Conservation (phyloP, 1,139 yeast species). For the Candida neerlandica region DNA sequence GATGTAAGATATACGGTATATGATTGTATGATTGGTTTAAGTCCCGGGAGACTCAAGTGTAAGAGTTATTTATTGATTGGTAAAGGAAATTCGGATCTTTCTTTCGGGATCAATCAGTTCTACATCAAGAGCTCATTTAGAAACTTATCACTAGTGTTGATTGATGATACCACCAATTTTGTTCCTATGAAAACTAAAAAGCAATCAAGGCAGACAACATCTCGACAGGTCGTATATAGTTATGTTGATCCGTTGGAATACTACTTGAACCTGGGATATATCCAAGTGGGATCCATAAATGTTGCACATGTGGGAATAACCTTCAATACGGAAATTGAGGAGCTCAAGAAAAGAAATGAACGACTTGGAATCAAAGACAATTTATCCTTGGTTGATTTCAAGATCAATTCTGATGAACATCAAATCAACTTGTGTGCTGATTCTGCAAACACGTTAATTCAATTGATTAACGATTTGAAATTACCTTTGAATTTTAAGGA, state of each 20-base stretch:
- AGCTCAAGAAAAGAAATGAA: slow-evolving; percentile 22
- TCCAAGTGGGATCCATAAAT: slow-evolving; percentile 46
- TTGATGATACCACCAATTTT: slow-evolving; percentile 55
- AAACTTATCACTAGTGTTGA: slow-evolving; percentile 48
- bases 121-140: slow-evolving; percentile 49
- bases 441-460: slow-evolving; percentile 71
- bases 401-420: slow-evolving; percentile 51
- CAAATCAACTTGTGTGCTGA: slow-evolving; percentile 78
- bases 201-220: not conserved
- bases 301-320: slow-evolving; percentile 46
- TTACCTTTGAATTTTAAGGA: slow-evolving; percentile 62
- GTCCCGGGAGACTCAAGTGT: slow-evolving; percentile 59
- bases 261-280: slow-evolving; percentile 37
- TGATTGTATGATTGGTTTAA: slow-evolving; percentile 58
- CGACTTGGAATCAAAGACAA: slow-evolving; percentile 23
- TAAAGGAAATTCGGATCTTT: slow-evolving; percentile 55
- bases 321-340: slow-evolving; percentile 29
- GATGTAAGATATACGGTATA: slow-evolving; percentile 49
- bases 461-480: slow-evolving; percentile 70
- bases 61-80: slow-evolving; percentile 53
- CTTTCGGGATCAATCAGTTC: slow-evolving; percentile 32
- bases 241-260: slow-evolving; percentile 18
- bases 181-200: slow-evolving; percentile 20
- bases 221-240: slow-evolving; percentile 14
- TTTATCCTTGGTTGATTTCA: slow-evolving; percentile 41